Base-by-base conservation (phyloP, 2,329 filamentous ascomycete genomes). In the Pleoardoris graminearum region DNA sequence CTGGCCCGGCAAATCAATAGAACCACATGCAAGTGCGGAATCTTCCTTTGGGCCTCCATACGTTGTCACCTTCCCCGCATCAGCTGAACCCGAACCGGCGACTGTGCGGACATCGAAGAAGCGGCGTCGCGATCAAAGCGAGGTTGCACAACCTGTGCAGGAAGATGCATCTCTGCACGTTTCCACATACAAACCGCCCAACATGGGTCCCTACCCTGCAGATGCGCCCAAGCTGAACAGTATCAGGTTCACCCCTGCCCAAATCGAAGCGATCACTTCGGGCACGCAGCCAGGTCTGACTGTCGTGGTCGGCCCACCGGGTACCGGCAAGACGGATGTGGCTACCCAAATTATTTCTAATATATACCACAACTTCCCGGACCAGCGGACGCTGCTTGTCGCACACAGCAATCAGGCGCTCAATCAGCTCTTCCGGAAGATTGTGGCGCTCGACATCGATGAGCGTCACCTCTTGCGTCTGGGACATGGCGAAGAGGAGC, bases 271-370 rank as follows among this genome's bases (percentile, higher is more conserved):
- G 22, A 94, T 99, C 65, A 86, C 89, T 54, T 97, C 93, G 35
- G 94, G 94, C 17, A 92, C 90, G 6, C 95, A 99, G 66, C 93
- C 94, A 30, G 94, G 95, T 17, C 80, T 99, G 46, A 97, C 93
- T 1, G 84, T 99, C 42, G 88, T 99, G 62, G 90, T 99, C 57
- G 94, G 94, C 1, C 94, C 94, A 48, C 94, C 94, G 7, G 94
- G 94, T 49, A 99, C 94, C 6, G 94, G 95, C 57, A 99, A 99
- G 79, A 99, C 94, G n/a, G 94, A 99, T 74, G 94, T 99, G 48
- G 92, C 91, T 42, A 97, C 93, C 4, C 94, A 99, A 73, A 95
- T 97, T 70, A 99, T 99, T 76, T 97, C 90, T 78, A 97, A 97
- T 72, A 89, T 99, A 63, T 99, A 99, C 70, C 93, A 97, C 78